Conservation (phyloP, 805 yeast genomes). For the Metschnikowia baotianmanensis region DNA sequence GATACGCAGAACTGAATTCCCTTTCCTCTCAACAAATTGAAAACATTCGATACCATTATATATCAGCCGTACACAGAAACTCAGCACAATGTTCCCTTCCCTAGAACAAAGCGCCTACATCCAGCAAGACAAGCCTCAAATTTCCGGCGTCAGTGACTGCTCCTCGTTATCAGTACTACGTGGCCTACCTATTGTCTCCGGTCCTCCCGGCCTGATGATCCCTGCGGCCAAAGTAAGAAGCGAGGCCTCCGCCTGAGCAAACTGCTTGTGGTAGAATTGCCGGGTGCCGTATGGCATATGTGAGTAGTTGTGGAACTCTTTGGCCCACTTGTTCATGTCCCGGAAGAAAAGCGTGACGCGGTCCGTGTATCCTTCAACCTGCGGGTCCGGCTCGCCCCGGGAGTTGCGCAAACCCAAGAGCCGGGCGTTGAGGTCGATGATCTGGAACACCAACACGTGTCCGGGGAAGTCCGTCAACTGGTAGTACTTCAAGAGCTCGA, state of each 20-base stretch:
- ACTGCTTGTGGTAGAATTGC: constrained; percentile 2
- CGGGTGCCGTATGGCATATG: constrained; percentile 1
- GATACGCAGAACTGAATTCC: no score
- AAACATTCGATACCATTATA: no score
- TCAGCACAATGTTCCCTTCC: no score
- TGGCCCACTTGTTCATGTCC: constrained; percentile 1
- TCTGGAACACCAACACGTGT: neutral
- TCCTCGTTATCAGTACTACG: no score
- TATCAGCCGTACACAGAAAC: no score
- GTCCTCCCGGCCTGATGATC: no score
- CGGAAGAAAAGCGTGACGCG: neutral
- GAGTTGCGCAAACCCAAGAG: constrained; percentile 5
- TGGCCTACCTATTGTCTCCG: no score
- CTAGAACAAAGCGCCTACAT: no score
- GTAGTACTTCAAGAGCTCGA: constrained; percentile 8
- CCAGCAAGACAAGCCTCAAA: no score
- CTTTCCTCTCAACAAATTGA: no score
- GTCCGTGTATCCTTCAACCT: neutral
- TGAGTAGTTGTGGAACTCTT: neutral
- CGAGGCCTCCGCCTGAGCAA: neutral
- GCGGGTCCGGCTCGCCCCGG: constrained; percentile 3
- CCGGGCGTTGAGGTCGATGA: constrained; percentile 8
- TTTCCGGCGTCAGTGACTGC: no score
- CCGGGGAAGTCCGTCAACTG: neutral
- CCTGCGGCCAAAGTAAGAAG: constrained; percentile 4